Conservation (phyloP, 495 filamentous ascomycete genomes). For the Talaromyces adpressus region DNA sequence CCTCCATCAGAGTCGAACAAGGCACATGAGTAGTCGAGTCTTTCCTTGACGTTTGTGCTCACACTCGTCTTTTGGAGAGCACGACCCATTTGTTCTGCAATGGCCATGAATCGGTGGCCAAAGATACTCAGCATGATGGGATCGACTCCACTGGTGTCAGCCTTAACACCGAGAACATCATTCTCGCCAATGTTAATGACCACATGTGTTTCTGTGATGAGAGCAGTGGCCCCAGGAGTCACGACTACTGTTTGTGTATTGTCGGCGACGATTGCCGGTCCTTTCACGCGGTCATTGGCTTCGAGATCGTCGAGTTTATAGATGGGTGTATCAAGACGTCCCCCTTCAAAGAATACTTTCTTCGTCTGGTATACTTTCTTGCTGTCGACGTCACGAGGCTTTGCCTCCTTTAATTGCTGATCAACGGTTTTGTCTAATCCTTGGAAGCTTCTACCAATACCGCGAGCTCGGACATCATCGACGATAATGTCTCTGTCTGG, state of each 20-base stretch:
- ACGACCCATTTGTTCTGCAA: conserved; percentile 89
- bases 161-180: conserved; percentile 36
- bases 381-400: conserved; percentile 22
- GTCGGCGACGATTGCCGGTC: conserved; percentile 84
- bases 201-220: conserved; percentile 14
- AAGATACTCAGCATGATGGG: conserved; percentile 90
- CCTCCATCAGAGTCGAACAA: conserved; percentile 77
- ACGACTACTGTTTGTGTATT: conserved; percentile 91
- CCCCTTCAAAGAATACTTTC: conserved; percentile 39
- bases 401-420: conserved; percentile 69
- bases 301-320: conserved; percentile 71
- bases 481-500: conserved; percentile 86
- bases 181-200: conserved; percentile 18
- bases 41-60: conserved; percentile 88
- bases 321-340: conserved; percentile 68
- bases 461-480: conserved; percentile 84
- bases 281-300: conserved; percentile 65
- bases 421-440: conserved; percentile 76
- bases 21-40: conserved; percentile 86
- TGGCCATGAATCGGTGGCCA: conserved; percentile 89
- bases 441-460: conserved; percentile 78
- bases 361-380: conserved; percentile 24
- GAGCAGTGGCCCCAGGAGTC: conserved; percentile 59
- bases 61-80: conserved; percentile 89
- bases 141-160: conserved; percentile 30